Evolutionary conservation across 768 basidiomycete genomes (phyloP).

Genomic region (Wakefieldia striispora): DNA sequence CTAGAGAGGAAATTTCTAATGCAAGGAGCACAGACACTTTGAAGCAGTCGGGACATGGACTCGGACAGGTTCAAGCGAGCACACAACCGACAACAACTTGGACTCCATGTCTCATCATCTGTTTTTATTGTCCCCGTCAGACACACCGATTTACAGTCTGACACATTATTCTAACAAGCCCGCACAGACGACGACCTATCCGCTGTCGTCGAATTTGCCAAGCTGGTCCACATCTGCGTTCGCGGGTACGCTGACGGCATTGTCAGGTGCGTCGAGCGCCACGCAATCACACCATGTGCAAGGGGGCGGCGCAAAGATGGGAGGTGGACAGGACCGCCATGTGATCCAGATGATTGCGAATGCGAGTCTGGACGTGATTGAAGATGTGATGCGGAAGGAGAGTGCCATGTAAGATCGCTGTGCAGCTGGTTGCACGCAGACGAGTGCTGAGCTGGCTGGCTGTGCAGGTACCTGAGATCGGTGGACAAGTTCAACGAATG

Average conservation of each 20-base stretch:
- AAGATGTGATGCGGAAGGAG: conserved; percentile 87
- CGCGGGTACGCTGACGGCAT: conserved; percentile 82
- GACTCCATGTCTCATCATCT: conserved; percentile 78
- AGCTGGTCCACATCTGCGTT: conserved; percentile 92
- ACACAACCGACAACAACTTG: conserved; percentile 11
- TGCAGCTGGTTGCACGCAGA: conserved; percentile 4
- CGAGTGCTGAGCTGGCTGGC: conserved; percentile 11
- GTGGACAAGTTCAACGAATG: conserved; percentile 99
- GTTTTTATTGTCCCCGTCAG: conserved; percentile 81
- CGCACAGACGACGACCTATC: conserved; percentile 52
- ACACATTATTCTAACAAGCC: conserved; percentile 83
- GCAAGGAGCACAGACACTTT: conserved; percentile 4
- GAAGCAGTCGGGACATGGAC: conserved; percentile 5
- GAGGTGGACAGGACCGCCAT: conserved; percentile 84
- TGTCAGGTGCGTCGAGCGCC: conserved; percentile 81
- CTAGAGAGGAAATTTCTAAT: background rate
- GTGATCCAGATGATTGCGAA: conserved; percentile 99
- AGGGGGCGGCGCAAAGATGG: conserved; percentile 65
- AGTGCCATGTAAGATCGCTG: conserved; percentile 59
- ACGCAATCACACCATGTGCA: conserved; percentile 58
- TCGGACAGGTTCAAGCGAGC: background rate
- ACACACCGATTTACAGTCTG: conserved; percentile 81
- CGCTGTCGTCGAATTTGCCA: conserved; percentile 79
- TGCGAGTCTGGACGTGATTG: conserved; percentile 91
- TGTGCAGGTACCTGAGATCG: conserved; percentile 84